Percentiles rank a stretch among this genome's conserved stretches.
Conservation (phyloP, 257 asterid genomes). For the Solanum habrochaites region DNA sequence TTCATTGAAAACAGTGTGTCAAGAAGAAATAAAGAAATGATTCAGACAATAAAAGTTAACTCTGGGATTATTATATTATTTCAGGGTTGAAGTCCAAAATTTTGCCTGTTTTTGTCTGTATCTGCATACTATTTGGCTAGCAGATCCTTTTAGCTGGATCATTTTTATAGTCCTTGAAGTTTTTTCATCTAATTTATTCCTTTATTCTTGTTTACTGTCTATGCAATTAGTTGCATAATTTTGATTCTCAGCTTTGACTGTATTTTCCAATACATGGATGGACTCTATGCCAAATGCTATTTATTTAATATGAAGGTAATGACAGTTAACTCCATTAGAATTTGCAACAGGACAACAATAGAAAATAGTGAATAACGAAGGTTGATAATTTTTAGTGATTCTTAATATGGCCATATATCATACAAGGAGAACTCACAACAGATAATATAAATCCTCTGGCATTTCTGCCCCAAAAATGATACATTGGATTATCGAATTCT, state of each 20-base stretch:
- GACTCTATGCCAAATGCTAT: neutral
- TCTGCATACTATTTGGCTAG: neutral
- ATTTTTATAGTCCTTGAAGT: neutral
- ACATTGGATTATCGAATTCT: conserved; percentile 27
- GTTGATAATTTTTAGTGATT: neutral
- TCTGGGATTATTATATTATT: neutral
- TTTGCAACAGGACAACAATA: neutral
- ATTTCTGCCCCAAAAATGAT: conserved; percentile 52
- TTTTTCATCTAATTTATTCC: neutral
- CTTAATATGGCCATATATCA: neutral
- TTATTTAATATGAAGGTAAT: neutral
- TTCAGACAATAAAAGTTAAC: neutral
- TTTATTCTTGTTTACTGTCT: neutral
- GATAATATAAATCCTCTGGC: conserved; percentile 58
- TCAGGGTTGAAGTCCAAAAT: no score
- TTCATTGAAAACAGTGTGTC: neutral
- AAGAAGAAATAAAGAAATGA: neutral
- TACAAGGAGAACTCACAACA: neutral
- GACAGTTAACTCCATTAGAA: neutral
- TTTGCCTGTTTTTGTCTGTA: no score
- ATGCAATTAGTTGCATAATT: neutral
- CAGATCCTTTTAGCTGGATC: neutral
- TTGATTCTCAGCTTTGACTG: neutral
- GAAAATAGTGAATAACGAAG: neutral
- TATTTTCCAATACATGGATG: neutral